phyloP scores from a whole-genome alignment of 140 eudicot genomes.

The Stevia rebaudiana region DNA sequence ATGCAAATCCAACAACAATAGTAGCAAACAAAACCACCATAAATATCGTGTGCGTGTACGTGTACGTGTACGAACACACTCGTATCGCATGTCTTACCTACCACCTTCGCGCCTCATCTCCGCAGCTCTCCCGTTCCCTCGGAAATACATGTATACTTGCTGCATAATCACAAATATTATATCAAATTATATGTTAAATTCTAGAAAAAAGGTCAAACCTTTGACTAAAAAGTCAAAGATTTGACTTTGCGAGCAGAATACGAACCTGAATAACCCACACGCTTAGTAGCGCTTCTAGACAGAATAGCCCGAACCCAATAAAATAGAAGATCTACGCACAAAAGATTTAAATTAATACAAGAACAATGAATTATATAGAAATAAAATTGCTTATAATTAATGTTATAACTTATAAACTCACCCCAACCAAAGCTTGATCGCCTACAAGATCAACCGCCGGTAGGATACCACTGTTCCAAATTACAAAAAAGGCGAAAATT shows the following conservation, averaged over 20 bases:
- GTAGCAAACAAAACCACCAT: constrained; percentile 4
- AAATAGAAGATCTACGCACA: constrained; percentile 75
- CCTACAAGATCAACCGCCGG: constrained; percentile 89
- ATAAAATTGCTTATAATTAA: too few species aligned
- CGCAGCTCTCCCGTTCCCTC: constrained; percentile 71
- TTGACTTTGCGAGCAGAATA: background rate
- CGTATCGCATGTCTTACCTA: constrained; percentile 35
- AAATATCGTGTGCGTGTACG: background rate
- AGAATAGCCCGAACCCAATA: constrained; percentile 83
- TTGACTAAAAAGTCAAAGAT: constrained; percentile 4
- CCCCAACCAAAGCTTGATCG: constrained; percentile 77
- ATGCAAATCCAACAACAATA: constrained; percentile 3
- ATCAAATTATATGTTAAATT: background rate
- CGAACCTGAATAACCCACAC: constrained; percentile 88
- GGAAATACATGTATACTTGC: constrained; percentile 88
- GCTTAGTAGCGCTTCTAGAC: constrained; percentile 75
- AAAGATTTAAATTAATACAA: constrained; percentile 14
- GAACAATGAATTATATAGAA: background rate
- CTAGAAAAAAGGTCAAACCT: background rate
- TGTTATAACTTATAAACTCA: constrained; percentile 38
- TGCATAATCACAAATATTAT: constrained; percentile 30
- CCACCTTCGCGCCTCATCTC: constrained; percentile 56
- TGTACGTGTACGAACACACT: background rate
- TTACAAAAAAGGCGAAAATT: background rate
- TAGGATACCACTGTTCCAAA: constrained; percentile 78